These are phyloP conservation scores for Globisporangium uncinulatum DNA, from an alignment of 352 stramenopile species.

Conservation along the genomic window DNA sequence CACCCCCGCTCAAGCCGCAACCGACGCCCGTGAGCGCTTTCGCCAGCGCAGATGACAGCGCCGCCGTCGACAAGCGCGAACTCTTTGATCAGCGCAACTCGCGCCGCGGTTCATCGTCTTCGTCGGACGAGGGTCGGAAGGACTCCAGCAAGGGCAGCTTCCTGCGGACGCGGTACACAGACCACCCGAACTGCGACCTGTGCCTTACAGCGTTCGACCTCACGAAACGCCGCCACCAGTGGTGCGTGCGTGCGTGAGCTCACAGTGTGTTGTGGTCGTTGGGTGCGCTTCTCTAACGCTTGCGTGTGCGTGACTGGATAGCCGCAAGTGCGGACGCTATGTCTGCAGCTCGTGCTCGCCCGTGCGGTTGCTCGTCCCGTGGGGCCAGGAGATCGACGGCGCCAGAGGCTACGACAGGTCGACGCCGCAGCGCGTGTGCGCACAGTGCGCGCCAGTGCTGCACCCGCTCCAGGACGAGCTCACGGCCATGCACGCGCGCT, in stretches of 20 bases:
- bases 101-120: slow-evolving; percentile 10
- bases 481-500: slow-evolving; percentile 14
- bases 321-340: slow-evolving; percentile 22
- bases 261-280: too few species aligned
- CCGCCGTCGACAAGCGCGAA: not conserved
- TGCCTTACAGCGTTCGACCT: slow-evolving; percentile 50
- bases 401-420: slow-evolving; percentile 26
- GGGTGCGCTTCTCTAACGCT: not conserved
- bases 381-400: slow-evolving; percentile 16
- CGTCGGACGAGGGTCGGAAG: slow-evolving; percentile 3
- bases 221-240: slow-evolving; percentile 53
- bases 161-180: slow-evolving; percentile 37
- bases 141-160: slow-evolving; percentile 10
- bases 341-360: slow-evolving; percentile 31
- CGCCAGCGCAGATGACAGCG: not conserved
- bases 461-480: slow-evolving; percentile 25
- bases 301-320: not conserved
- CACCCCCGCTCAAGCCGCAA: too few species aligned
- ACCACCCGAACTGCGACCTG: slow-evolving; percentile 65
- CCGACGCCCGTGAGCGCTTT: not conserved
- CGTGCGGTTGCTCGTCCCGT: slow-evolving; percentile 24
- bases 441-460: slow-evolving; percentile 23
- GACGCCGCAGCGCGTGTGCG: slow-evolving; percentile 27
- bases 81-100: not conserved
- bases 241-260: slow-evolving; percentile 16